Evolutionary conservation across 768 basidiomycete genomes (phyloP).

Genomic region (Termitomyces sp.): DNA sequence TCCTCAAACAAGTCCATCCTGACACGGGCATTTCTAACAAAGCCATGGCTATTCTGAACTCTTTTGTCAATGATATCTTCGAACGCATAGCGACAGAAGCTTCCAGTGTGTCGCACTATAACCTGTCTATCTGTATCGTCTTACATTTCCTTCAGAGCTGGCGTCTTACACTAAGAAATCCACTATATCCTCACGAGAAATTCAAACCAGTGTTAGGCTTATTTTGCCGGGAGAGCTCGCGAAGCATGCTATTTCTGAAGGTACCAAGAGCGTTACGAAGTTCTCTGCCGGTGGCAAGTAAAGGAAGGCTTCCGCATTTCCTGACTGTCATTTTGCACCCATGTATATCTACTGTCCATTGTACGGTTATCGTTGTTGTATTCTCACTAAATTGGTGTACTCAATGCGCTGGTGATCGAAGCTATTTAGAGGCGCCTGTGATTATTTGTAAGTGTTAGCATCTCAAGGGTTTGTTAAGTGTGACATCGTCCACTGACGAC

Average conservation of each 20-base stretch:
- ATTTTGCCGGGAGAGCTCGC: conserved; percentile 84
- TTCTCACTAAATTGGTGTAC: conserved; percentile 3
- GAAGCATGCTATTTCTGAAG: conserved; percentile 87
- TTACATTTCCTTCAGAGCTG: conserved; percentile 50
- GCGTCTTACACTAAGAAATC: conserved; percentile 87
- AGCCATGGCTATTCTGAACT: conserved; percentile 80
- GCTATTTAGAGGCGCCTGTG: background rate
- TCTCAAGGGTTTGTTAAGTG: background rate
- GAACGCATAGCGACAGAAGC: conserved; percentile 76
- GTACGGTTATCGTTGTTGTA: conserved; percentile 14
- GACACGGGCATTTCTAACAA: conserved; percentile 93
- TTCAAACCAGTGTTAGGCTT: conserved; percentile 79
- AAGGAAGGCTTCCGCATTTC: background rate
- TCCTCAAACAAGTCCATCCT: conserved; percentile 89
- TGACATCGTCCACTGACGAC: background rate
- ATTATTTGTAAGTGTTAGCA: conserved; percentile 7
- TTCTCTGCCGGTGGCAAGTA: conserved; percentile 51
- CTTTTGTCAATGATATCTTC: conserved; percentile 83
- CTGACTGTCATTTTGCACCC: background rate
- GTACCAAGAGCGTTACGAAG: conserved; percentile 31
- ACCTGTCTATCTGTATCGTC: conserved; percentile 26
- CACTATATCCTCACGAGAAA: conserved; percentile 88
- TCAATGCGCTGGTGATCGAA: too few relatives aligned
- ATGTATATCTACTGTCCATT: conserved; percentile 10
- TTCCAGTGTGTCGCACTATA: conserved; percentile 43